Conservation (phyloP, 2,329 filamentous ascomycete genomes). For the Stagonosporopsis vannaccii region DNA sequence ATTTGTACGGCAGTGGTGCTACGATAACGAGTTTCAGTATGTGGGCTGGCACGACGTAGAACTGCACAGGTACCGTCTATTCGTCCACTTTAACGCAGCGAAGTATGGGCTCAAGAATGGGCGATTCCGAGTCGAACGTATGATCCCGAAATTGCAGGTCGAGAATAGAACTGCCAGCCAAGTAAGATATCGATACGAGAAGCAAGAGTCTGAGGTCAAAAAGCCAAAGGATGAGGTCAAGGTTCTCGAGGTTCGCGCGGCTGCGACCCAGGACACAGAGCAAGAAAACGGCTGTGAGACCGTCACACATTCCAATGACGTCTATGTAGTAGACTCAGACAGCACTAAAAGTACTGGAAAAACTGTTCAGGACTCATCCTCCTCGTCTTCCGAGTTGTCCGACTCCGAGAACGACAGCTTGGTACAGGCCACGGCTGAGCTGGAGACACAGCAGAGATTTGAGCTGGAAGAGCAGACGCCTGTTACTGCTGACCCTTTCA, state of each 20-base stretch:
- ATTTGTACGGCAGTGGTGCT: not conserved
- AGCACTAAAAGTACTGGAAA: not conserved
- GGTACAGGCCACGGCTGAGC: not conserved
- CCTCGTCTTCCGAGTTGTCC: not conserved
- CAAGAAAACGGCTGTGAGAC: not conserved
- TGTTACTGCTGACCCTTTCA: slow-evolving; percentile 15
- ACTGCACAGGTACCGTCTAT: slow-evolving; percentile 1
- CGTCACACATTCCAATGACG: not conserved
- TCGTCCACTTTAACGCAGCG: slow-evolving; percentile 11
- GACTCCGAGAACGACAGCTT: not conserved
- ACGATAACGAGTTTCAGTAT: slow-evolving; percentile 1
- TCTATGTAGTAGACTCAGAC: too few relatives aligned
- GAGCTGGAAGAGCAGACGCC: not conserved
- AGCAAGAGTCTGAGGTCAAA: not conserved
- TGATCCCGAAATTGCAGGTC: not conserved
- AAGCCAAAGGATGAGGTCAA: not conserved
- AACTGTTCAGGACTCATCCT: not conserved
- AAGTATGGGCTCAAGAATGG: slow-evolving; percentile 10
- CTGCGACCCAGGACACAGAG: not conserved
- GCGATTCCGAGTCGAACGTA: not conserved
- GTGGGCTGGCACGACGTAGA: slow-evolving; percentile 8
- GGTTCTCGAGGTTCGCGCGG: not conserved
- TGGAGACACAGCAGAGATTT: not conserved
- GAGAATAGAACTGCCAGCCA: not conserved
- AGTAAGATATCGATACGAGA: not conserved